A percentile compares a stretch with the other conserved stretches of the same genome.
phyloP scores from a whole-genome alignment of 306 rosid genomes.

The Prunus campanulata region DNA sequence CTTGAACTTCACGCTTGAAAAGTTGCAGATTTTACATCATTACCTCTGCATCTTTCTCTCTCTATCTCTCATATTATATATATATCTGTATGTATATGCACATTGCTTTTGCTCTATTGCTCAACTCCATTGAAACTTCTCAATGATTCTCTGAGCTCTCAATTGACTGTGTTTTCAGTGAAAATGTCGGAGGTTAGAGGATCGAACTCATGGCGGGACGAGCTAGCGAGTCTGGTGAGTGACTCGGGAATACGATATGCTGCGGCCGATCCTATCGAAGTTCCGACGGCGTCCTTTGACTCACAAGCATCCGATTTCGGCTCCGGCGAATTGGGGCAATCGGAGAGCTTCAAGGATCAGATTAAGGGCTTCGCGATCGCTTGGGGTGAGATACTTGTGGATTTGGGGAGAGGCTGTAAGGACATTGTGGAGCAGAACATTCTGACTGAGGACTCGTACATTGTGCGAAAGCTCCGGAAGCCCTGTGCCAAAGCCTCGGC shows the following conservation, averaged over 20 bases:
- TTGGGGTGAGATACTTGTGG: constrained; percentile 82
- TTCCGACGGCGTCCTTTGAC: constrained; percentile 38
- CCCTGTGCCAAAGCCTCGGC: constrained; percentile 63
- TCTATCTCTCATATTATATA: not conserved
- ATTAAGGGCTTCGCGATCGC: constrained; percentile 77
- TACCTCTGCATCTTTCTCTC: constrained; percentile 13
- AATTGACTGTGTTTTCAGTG: constrained; percentile 22
- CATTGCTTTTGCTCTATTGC: not conserved
- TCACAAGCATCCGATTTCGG: constrained; percentile 23
- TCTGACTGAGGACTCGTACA: constrained; percentile 58
- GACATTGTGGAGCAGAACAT: constrained; percentile 77
- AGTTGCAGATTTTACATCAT: constrained; percentile 29
- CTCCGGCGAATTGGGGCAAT: constrained; percentile 31
- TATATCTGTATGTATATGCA: not conserved
- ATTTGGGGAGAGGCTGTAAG: constrained; percentile 72
- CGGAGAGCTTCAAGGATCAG: constrained; percentile 81
- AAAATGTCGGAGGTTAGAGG: constrained; percentile 59
- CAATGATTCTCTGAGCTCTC: not conserved
- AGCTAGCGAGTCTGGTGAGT: constrained; percentile 54
- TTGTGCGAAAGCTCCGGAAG: constrained; percentile 52
- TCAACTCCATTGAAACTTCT: constrained; percentile 4
- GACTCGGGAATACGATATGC: constrained; percentile 45
- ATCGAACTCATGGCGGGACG: constrained; percentile 60
- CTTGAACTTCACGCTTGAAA: constrained; percentile 58
- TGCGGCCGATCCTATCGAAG: constrained; percentile 42